Base-by-base conservation (phyloP, 2,329 filamentous ascomycete species). In the Furcasterigmium furcatum region DNA sequence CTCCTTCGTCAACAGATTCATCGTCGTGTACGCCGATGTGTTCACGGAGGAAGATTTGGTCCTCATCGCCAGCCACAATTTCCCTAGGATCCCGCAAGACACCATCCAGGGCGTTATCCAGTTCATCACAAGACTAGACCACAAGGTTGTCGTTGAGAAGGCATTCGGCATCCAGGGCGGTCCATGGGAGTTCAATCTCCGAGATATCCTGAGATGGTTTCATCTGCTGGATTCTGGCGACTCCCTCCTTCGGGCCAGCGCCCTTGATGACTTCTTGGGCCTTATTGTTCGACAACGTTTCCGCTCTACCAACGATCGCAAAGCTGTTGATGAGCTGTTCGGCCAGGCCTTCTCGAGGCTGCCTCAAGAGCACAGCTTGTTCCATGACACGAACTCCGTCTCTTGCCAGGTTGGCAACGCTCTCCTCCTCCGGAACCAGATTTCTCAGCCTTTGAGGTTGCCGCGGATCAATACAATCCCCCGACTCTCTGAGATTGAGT, bases 1-100 rank as follows among this genome's bases (percentile, higher is more conserved):
- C 46, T 97, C 94, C 1, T 99, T 99, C 58, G 94, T 99, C 51
- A 97, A 99, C 63, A 87, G 95, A 38, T 99, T 99, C 63, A 94
- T 95, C 30, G 92, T 99, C 16, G 95, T 99, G 0, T 97, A 97
- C 66, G 91, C 94, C 47, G 94, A 99, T 59, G 80, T 91, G 5
- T 94, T 99, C 62, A 86, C 79, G 14, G 76, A 86, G 21, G 79
- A 88, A 25, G 94, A 99, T 70, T 68, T 99, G 48, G 77, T 85
- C 48, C 72, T 87, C 39, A 97, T 99, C 52, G 95, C 91, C 39
- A 74, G 77, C 21, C 87, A 86, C 54, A 82, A 88, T 49, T 96
- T 89, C 59, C 84, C 89, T 1, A 62, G 68, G 2, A 76, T 91
- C 19, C 65, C 79, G 1, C 55, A 68, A 1, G 68, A 78, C 1